These are phyloP conservation scores for Millerozyma acaciae DNA, from an alignment of 805 yeast genomes.

Conservation along the genomic window DNA sequence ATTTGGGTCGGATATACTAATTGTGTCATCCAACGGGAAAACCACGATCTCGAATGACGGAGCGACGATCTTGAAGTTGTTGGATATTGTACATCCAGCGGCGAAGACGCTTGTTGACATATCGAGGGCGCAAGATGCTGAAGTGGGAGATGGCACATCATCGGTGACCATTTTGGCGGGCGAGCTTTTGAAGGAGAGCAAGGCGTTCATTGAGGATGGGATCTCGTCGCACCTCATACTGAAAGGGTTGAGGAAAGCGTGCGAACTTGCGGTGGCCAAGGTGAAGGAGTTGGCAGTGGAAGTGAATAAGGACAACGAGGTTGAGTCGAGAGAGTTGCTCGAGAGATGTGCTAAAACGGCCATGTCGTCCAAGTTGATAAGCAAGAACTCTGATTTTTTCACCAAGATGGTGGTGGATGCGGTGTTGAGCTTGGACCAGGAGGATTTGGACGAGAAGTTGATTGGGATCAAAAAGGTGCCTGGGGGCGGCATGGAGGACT, in stretches of 20 bases:
- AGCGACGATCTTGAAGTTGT: constrained; percentile 86
- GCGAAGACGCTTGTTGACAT: constrained; percentile 94
- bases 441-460: constrained; percentile 80
- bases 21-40: constrained; percentile 76
- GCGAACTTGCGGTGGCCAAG: constrained; percentile 67
- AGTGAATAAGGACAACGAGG: constrained; percentile 50
- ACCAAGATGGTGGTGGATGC: constrained; percentile 97
- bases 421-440: constrained; percentile 78
- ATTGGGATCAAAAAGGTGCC: constrained; percentile 94
- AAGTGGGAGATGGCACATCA: constrained; percentile 98
- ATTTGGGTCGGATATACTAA: constrained; percentile 89
- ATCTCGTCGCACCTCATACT: constrained; percentile 85
- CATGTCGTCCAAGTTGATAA: constrained; percentile 91
- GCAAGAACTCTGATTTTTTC: constrained; percentile 82
- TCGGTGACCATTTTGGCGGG: constrained; percentile 95
- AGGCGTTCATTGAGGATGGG: constrained; percentile 91
- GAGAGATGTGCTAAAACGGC: constrained; percentile 96
- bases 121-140: constrained; percentile 95
- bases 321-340: constrained; percentile 63
- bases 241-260: constrained; percentile 84
- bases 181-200: constrained; percentile 87
- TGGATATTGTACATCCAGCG: constrained; percentile 98
- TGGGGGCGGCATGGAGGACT: constrained; percentile 96
- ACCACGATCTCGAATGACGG: constrained; percentile 98
- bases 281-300: constrained; percentile 74